Base-by-base conservation (phyloP, 345 rosid genomes). In the Citrus sp. region DNA sequence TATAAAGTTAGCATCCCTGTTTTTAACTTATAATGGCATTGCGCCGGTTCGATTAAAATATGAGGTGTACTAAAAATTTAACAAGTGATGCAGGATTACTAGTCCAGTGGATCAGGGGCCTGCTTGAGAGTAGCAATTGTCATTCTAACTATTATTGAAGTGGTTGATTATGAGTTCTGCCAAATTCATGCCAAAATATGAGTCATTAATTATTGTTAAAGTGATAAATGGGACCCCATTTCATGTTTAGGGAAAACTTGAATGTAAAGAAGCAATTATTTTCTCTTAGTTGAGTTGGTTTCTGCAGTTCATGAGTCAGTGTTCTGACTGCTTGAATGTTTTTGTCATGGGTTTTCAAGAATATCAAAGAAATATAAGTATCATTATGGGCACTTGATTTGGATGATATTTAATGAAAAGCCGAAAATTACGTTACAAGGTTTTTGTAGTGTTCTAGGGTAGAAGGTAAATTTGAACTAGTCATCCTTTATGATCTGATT, bases 281-380 rank as follows among this genome's bases (percentile, higher is more conserved):
- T 70, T 70, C 76, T 63, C 42, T 72, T 77, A 38, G 51, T 81
- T 60, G 70, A 62, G 61, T 70, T 58, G 55, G 67, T 69, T 61
- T 75, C 62, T 76, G 78, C 75, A 22, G 79, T 79, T 77, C 55
- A 60, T 5, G 59, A 5, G 82, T 79, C 82, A 73, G 46, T 69
- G 70, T 46, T 67, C 72, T 72, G 72, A 70, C 77, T 83, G 59
- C 75, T 66, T 82, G 30, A 61, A 63, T 73, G 70, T 59, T 67
- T 56, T n/a, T 32, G 37, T 79, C 82, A 76, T 70, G 55, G 14
- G 14, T 75, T 78, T 78, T 8, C 71, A 64, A 22, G 69, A 80
- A 60, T 79, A 66, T 25, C 28, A 80, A 70, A 40, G 19, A 60
- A 42, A 19, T 27, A 27, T 28, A 28, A 63, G 72, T n/a, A 51